These are phyloP conservation scores for Bacidia gigantensis DNA, from an alignment of 495 filamentous ascomycete species.

Conservation along the genomic window DNA sequence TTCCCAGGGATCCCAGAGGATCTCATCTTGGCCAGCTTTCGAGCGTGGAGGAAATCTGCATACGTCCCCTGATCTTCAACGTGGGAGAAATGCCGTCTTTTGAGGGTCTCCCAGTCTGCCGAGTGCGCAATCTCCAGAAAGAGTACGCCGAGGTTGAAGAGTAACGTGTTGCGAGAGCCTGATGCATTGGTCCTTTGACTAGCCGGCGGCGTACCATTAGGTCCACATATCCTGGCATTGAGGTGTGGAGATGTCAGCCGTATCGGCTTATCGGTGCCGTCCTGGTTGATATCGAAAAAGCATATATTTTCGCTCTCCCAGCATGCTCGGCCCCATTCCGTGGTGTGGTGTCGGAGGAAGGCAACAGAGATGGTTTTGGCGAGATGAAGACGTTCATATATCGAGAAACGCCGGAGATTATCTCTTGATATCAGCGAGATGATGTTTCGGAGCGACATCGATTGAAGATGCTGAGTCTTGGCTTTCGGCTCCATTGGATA, in stretches of 20 bases:
- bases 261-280: neutral
- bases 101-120: slow-evolving; percentile 13
- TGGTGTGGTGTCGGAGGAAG: slow-evolving; percentile 27
- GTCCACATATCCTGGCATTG: slow-evolving; percentile 16
- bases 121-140: slow-evolving; percentile 22
- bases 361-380: slow-evolving; percentile 24
- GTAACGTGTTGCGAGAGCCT: slow-evolving; percentile 14
- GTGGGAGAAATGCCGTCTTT: slow-evolving; percentile 8
- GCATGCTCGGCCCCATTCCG: slow-evolving; percentile 21
- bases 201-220: neutral
- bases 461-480: neutral
- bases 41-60: slow-evolving; percentile 22
- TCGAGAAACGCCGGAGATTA: neutral
- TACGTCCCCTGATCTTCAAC: slow-evolving; percentile 9
- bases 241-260: slow-evolving; percentile 18
- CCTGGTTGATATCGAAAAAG: slow-evolving; percentile 16
- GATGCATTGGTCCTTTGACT: neutral
- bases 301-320: slow-evolving; percentile 25
- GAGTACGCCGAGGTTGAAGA: slow-evolving; percentile 22
- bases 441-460: slow-evolving; percentile 8
- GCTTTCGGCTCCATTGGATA: neutral
- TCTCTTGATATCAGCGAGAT: slow-evolving; percentile 2
- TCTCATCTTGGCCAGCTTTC: slow-evolving; percentile 25
- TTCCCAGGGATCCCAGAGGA: slow-evolving; percentile 27
- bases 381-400: slow-evolving; percentile 21